phyloP scores from a whole-genome alignment of 2,329 filamentous ascomycete genomes.

The Fusarium oligoseptatum region DNA sequence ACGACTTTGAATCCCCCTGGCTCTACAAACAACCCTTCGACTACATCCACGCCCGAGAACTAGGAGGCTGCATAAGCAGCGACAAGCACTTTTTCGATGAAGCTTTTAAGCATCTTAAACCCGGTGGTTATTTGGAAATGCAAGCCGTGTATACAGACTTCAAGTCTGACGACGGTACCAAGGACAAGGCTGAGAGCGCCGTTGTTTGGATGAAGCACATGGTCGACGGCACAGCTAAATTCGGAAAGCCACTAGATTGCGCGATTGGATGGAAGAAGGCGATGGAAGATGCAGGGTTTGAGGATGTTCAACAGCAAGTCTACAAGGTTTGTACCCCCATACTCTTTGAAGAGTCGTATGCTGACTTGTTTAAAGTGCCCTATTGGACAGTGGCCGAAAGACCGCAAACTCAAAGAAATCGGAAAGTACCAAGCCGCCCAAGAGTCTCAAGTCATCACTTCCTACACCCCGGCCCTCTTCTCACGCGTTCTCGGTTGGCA shows the following conservation, averaged over 20 bases:
- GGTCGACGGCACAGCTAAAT: not conserved
- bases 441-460: conserved; percentile 36
- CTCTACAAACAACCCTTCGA: conserved; percentile 18
- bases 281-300: conserved; percentile 21
- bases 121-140: conserved; percentile 22
- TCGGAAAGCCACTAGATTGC: conserved; percentile 17
- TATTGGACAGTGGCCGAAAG: conserved; percentile 27
- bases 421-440: conserved; percentile 29
- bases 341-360: rapidly evolving
- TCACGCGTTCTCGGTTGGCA: conserved; percentile 40
- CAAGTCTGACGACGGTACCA: conserved; percentile 9
- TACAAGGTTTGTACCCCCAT: not conserved
- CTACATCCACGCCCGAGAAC: conserved; percentile 19
- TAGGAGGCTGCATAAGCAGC: conserved; percentile 17
- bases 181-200: not conserved
- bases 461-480: conserved; percentile 35
- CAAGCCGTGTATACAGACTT: conserved; percentile 17
- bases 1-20: conserved; percentile 28
- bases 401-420: conserved; percentile 28
- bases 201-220: conserved; percentile 18
- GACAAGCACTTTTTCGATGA: not conserved
- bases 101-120: not conserved
- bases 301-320: conserved; percentile 15
- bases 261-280: conserved; percentile 15
- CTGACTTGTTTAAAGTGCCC: conserved; percentile 1